Percentiles rank a stretch among this genome's conserved stretches.
These are phyloP conservation scores for Calonectria montana DNA, from an alignment of 2,329 filamentous ascomycete species.

Conservation along the genomic window DNA sequence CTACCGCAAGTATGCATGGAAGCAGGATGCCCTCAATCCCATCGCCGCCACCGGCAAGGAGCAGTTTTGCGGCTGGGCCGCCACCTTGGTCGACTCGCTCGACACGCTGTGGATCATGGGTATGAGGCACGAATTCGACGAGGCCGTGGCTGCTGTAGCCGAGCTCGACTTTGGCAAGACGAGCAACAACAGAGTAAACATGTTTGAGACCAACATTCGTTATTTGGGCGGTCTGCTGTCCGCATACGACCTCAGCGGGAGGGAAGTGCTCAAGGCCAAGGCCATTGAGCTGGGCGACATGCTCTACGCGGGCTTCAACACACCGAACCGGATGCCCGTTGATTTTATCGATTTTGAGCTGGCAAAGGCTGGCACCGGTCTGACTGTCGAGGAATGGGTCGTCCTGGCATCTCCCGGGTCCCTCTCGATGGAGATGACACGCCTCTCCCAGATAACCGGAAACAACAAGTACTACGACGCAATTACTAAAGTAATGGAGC, in stretches of 20 bases:
- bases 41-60: constrained; percentile 59
- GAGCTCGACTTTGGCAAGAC: constrained; percentile 65
- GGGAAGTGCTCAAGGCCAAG: constrained; percentile 57
- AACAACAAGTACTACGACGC: constrained; percentile 82
- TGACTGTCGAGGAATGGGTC: constrained; percentile 61
- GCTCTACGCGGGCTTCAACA: constrained; percentile 65
- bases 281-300: constrained; percentile 64
- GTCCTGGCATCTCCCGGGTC: constrained; percentile 66
- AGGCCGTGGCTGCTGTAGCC: constrained; percentile 62
- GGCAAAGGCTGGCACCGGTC: constrained; percentile 60
- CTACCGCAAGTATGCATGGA: constrained; percentile 65
- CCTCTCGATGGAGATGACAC: constrained; percentile 79
- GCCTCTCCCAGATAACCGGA: constrained; percentile 78
- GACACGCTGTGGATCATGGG: constrained; percentile 74
- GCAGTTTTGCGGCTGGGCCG: constrained; percentile 66
- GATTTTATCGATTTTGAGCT: constrained; percentile 56
- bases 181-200: constrained; percentile 54
- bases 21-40: constrained; percentile 64
- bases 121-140: constrained; percentile 65
- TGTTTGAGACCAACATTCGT: constrained; percentile 67
- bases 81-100: constrained; percentile 69
- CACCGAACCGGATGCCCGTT: constrained; percentile 62
- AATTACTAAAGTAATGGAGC: constrained; percentile 76
- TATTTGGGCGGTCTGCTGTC: constrained; percentile 64
- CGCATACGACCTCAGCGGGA: constrained; percentile 61